phyloP scores from a whole-genome alignment of 192 early-diverging fungal genomes.

The Entomortierella lignicola region DNA sequence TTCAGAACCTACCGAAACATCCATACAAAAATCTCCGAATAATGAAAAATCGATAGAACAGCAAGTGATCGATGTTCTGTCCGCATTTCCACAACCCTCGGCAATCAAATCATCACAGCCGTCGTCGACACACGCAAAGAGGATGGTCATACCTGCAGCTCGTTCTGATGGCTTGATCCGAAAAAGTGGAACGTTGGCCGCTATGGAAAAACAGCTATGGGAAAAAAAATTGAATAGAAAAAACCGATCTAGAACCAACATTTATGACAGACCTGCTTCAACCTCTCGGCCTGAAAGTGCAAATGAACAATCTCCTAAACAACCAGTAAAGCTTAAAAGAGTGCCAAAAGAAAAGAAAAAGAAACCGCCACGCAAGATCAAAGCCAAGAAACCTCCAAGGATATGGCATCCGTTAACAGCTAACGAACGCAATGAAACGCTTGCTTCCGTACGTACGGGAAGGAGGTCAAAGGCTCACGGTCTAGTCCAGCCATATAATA shows the following conservation, averaged over 20 bases:
- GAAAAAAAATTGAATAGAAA: background rate
- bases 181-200: slow-evolving; percentile 1
- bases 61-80: background rate
- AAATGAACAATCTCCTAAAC: background rate
- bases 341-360: background rate
- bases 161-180: slow-evolving; percentile 21
- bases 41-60: background rate
- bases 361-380: slow-evolving; percentile 3
- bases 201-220: slow-evolving; percentile 5
- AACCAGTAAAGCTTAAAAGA: background rate
- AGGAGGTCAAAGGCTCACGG: background rate
- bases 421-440: background rate
- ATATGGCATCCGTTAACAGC: slow-evolving; percentile 7
- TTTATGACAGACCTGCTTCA: slow-evolving; percentile 25
- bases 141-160: background rate
- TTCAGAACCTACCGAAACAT: background rate
- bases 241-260: background rate
- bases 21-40: no score
- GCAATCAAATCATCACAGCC: slow-evolving; percentile 29
- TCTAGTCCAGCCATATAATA: background rate
- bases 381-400: background rate
- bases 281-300: no score
- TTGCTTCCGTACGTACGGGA: no score
- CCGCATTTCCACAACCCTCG: slow-evolving; percentile 6
- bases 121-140: slow-evolving; percentile 29